A percentile compares a stretch with the other conserved stretches of the same genome.
Conservation (phyloP, 2,329 filamentous ascomycete species). For the Xylaria hypoxylon region DNA sequence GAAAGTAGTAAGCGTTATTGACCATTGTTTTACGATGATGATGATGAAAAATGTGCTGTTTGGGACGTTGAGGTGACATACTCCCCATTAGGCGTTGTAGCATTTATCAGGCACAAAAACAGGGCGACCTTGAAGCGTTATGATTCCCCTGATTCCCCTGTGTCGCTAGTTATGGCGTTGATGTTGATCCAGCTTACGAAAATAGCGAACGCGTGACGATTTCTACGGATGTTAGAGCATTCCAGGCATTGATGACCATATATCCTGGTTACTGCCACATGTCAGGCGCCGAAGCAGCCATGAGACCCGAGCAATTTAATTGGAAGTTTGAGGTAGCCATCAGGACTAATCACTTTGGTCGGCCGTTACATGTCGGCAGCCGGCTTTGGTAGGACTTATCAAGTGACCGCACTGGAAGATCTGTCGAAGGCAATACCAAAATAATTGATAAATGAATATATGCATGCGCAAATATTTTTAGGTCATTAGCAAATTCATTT, state of each 20-base stretch:
- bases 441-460: conserved; percentile 2
- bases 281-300: background rate
- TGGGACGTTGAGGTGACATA: conserved; percentile 9
- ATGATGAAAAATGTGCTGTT: conserved; percentile 1
- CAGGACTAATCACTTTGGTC: background rate
- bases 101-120: background rate
- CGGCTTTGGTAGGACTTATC: background rate
- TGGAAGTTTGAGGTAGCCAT: background rate
- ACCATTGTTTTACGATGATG: background rate
- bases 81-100: conserved; percentile 8
- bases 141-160: conserved; percentile 5
- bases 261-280: conserved; percentile 3
- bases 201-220: conserved; percentile 12
- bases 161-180: conserved; percentile 17
- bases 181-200: conserved; percentile 1
- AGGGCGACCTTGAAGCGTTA: conserved; percentile 3
- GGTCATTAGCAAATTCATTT: background rate
- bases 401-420: conserved; percentile 7
- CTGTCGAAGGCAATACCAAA: background rate
- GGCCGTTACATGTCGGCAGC: background rate
- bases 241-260: background rate
- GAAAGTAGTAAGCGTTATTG: conserved; percentile 40
- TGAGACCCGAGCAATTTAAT: background rate
- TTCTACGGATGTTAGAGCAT: background rate
- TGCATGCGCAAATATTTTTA: conserved; percentile 4